Evolutionary conservation across 208 protist species (phyloP).

Genomic region (Trypanosoma vivax): DNA sequence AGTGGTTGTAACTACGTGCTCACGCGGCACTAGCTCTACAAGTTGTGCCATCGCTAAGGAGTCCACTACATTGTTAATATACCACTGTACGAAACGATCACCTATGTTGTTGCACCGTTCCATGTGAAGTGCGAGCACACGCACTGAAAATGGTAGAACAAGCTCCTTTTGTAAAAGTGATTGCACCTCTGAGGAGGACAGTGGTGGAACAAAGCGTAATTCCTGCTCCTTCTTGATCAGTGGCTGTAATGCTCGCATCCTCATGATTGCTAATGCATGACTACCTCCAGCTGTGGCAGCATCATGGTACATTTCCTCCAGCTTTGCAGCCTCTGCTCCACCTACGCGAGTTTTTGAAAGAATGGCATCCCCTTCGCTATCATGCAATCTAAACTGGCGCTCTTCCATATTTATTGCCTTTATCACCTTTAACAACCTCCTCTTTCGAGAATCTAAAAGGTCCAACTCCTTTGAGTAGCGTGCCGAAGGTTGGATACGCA

Average conservation of each 20-base stretch:
- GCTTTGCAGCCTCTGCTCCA: conserved; percentile 3
- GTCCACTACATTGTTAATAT: conserved; percentile 69
- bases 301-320: conserved; percentile 18
- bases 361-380: background rate
- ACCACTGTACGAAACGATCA: conserved; percentile 79
- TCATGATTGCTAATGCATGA: conserved; percentile 6
- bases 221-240: conserved; percentile 24
- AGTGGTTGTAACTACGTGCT: conserved; percentile 72
- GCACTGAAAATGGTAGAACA: conserved; percentile 68
- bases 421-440: conserved; percentile 47
- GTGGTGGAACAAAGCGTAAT: conserved; percentile 33
- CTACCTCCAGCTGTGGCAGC: background rate
- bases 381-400: background rate
- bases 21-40: conserved; percentile 58
- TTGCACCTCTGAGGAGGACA: conserved; percentile 27
- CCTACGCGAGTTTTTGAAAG: background rate
- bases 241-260: conserved; percentile 8
- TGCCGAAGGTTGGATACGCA: conserved; percentile 27
- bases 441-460: conserved; percentile 31
- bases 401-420: conserved; percentile 44
- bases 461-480: conserved; percentile 29
- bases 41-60: conserved; percentile 74
- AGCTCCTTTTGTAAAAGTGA: conserved; percentile 75
- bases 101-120: conserved; percentile 34
- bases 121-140: conserved; percentile 56